Evolutionary conservation across 169 alveolate species (phyloP).

Genomic region (Hepatocystis sp.): DNA sequence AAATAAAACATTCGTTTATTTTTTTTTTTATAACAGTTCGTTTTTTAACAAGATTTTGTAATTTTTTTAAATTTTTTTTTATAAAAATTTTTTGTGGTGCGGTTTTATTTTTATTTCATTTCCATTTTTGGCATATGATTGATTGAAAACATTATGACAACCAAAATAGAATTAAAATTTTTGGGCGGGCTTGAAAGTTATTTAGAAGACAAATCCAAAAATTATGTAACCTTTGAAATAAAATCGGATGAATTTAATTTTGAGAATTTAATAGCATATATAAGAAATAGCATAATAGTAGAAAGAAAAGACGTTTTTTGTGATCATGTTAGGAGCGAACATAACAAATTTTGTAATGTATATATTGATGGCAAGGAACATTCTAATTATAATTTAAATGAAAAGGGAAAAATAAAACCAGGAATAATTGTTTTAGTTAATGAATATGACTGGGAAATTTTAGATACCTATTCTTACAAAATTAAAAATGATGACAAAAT

Average conservation of each 20-base stretch:
- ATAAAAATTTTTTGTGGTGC: background rate
- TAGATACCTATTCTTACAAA: slow-evolving; percentile 88
- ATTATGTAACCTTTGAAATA: slow-evolving; percentile 53
- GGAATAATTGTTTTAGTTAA: slow-evolving; percentile 95
- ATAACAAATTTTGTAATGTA: slow-evolving; percentile 51
- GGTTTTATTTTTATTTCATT: background rate
- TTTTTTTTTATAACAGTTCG: no score
- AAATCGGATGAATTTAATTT: slow-evolving; percentile 65
- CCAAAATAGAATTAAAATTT: slow-evolving; percentile 71
- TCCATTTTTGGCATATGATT: no score
- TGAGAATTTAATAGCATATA: slow-evolving; percentile 79
- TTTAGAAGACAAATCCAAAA: slow-evolving; percentile 53
- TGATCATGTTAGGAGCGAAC: slow-evolving; percentile 46
- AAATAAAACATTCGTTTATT: no score
- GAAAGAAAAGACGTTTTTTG: slow-evolving; percentile 82
- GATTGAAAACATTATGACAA: slow-evolving; percentile 22
- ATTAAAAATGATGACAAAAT: slow-evolving; percentile 88
- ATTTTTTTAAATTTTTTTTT: no score
- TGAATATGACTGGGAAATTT: slow-evolving; percentile 96
- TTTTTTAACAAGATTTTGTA: no score
- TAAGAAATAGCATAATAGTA: slow-evolving; percentile 79
- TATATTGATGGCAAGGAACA: slow-evolving; percentile 51
- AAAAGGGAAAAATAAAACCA: slow-evolving; percentile 84
- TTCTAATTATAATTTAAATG: slow-evolving; percentile 73
- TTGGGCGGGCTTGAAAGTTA: slow-evolving; percentile 74